phyloP scores from a whole-genome alignment of 495 filamentous ascomycete species.

The Annulohypoxylon bovei region DNA sequence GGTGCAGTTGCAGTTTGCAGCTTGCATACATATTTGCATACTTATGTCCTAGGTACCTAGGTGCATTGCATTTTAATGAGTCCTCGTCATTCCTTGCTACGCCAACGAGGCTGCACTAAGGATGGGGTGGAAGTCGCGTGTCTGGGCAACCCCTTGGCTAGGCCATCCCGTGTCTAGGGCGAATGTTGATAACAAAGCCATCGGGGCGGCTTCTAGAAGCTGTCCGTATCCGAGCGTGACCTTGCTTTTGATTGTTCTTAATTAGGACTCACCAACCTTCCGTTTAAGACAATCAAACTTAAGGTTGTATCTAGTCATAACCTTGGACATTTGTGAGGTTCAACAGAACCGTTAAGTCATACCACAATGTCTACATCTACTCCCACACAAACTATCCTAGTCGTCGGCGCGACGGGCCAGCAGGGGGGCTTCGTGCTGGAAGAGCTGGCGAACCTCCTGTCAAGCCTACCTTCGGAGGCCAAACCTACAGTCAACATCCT shows the following conservation, averaged over 20 bases:
- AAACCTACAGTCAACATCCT: constrained; percentile 65
- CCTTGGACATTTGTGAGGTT: background rate
- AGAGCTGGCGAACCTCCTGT: constrained; percentile 56
- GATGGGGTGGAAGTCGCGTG: background rate
- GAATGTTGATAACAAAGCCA: background rate
- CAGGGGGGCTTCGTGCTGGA: constrained; percentile 73
- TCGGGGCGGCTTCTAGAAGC: background rate
- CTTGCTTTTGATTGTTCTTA: background rate
- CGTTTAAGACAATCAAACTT: background rate
- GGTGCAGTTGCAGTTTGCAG: background rate
- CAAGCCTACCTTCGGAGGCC: constrained; percentile 28
- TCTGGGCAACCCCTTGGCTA: background rate
- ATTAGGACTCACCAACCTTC: background rate
- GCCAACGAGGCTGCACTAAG: background rate
- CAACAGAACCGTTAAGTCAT: background rate
- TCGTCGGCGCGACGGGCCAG: constrained; percentile 78
- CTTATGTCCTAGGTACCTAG: background rate
- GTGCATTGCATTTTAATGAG: background rate
- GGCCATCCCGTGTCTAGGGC: background rate
- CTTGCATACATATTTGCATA: background rate
- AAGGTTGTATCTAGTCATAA: background rate
- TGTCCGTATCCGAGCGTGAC: background rate
- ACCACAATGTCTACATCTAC: constrained; percentile 37
- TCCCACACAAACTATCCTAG: constrained; percentile 56
- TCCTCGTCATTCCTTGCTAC: background rate